Conservation (phyloP, 345 rosid genomes). For the Populus davidiana region DNA sequence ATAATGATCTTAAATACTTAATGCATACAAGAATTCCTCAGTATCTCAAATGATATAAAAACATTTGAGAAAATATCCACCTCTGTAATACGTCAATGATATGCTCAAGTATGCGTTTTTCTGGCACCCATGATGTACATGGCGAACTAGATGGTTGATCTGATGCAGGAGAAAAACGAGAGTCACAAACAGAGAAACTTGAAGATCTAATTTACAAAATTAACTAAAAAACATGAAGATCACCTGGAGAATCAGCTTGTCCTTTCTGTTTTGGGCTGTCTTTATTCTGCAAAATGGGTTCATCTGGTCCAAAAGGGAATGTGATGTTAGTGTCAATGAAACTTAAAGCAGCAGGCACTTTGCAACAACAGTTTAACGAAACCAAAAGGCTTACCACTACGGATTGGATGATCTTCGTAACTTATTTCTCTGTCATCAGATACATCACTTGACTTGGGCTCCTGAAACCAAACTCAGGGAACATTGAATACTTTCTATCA, state of each 20-base stretch:
- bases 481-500: neutral
- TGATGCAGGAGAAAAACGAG: constrained; percentile 16
- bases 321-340: neutral
- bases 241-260: constrained; percentile 23
- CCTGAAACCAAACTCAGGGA: constrained; percentile 21
- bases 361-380: constrained; percentile 5
- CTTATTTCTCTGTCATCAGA: constrained; percentile 18
- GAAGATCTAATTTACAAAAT: constrained; percentile 6
- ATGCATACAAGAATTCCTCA: neutral
- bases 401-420: constrained; percentile 14
- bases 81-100: constrained; percentile 55
- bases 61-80: constrained; percentile 25
- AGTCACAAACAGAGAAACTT: constrained; percentile 15
- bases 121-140: constrained; percentile 33
- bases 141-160: constrained; percentile 26
- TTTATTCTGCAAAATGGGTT: constrained; percentile 6
- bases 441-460: constrained; percentile 9
- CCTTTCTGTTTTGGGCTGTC: constrained; percentile 10
- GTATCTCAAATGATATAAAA: neutral
- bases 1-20: neutral
- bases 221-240: constrained; percentile 1
- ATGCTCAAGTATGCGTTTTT: constrained; percentile 42
- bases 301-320: constrained; percentile 22
- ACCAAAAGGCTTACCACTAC: constrained; percentile 26
- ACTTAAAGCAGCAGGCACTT: neutral